Evolutionary conservation across 202 grass and related monocot species (phyloP), one percentile per base, ranked within the genome.

Genomic region (Panicum hallii): DNA sequence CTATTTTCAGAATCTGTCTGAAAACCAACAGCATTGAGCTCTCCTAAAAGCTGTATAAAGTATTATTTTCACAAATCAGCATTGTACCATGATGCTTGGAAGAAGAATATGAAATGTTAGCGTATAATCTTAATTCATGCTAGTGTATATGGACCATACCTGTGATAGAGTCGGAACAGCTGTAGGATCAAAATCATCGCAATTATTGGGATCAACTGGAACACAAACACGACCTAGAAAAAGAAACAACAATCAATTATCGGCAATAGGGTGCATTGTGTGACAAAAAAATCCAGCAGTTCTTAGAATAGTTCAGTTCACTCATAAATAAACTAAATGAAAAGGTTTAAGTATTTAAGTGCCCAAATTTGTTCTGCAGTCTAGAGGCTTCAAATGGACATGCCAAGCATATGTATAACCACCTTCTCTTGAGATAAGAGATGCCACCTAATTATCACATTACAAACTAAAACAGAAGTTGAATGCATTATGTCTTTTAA

Each of bases 171-270:
- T 92, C 2, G 90, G 93, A 55, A 96, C 91, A 67, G 90, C 70
- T 23, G 68, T 90, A 76, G 91, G 97, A 82, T 99, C 91, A 76
- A 99, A 99, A 64, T 94, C 88, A 79, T 95, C 93, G 63, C 91
- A 96, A 5, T 89, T 89, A 30, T 63, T 82, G 17, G 96, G 96
- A 88, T 99, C 90, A 77, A 95, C 94, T 77, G 97, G 97, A 80
- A 94, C 79, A 75, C 96, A 99, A 77, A 99, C 88, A 63, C 86
- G 82, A 0, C 97, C 97, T 99, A 83, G 23, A 85, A 79, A 45
- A 94, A 76, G 34, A 82, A 9, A 20, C 11, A 26, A 26, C 26
- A 26, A 26, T 26, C 26, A 26, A 26, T 26, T 26, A 26, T 26
- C 26, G 1, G 26, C 26, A 26, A 26, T 26, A 26, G 26, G 26